Conservation (phyloP, 179 eudicot species). For the Silene noctiflora region DNA sequence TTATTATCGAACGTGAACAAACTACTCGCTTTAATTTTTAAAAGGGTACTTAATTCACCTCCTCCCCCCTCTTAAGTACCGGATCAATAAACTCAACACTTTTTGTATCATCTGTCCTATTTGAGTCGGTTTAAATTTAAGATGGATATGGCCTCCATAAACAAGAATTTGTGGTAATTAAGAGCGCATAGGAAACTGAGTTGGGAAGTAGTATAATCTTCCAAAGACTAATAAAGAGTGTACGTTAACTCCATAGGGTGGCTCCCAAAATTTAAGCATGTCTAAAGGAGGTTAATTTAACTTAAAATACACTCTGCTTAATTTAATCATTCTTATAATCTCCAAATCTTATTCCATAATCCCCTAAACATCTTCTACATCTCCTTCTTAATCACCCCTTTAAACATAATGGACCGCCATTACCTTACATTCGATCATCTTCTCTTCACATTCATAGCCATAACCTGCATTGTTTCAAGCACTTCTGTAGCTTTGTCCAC, state of each 20-base stretch:
- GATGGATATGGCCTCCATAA: no score
- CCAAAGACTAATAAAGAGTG: background rate
- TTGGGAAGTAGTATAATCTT: background rate
- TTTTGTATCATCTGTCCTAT: no score
- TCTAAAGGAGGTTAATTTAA: background rate
- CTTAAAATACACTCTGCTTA: conserved; percentile 1
- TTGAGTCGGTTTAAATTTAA: no score
- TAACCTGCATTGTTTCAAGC: conserved; percentile 5
- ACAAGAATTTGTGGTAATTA: no score
- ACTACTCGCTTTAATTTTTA: no score
- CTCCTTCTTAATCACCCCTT: background rate
- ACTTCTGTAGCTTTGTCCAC: conserved; percentile 9
- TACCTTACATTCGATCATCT: background rate
- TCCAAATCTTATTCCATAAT: background rate
- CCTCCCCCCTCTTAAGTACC: no score
- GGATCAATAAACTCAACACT: no score
- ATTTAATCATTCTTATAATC: background rate
- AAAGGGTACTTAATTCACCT: no score
- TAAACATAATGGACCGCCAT: background rate
- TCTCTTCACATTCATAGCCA: background rate
- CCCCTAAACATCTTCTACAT: background rate
- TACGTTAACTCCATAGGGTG: background rate
- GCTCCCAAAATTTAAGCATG: conserved; percentile 8
- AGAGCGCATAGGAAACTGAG: background rate
- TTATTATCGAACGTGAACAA: no score